These are phyloP conservation scores for Tephrocybe sp. DNA, from an alignment of 768 basidiomycete genomes.

Conservation along the genomic window DNA sequence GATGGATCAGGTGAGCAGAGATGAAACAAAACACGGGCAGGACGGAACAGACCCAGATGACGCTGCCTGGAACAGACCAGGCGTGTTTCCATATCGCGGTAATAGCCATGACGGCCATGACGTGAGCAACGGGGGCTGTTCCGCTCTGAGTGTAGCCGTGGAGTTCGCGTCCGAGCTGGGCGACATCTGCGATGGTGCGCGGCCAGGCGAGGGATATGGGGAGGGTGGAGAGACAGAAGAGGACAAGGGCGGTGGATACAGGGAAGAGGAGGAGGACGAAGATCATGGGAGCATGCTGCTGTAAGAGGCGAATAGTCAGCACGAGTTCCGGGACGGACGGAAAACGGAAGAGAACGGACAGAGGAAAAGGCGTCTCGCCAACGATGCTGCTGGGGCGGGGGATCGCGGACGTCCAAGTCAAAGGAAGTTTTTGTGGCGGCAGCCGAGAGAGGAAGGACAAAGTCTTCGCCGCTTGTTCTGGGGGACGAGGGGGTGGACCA, in stretches of 20 bases:
- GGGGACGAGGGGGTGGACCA: constrained; percentile 49
- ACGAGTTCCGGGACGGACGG: constrained; percentile 1
- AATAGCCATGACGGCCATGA: constrained; percentile 78
- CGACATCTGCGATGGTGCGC: constrained; percentile 70
- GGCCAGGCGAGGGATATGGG: constrained; percentile 80
- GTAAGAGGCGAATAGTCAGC: constrained; percentile 12
- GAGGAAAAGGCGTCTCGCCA: constrained; percentile 28
- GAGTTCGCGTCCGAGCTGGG: constrained; percentile 71
- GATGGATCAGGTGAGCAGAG: constrained; percentile 7
- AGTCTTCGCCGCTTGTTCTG: constrained; percentile 40
- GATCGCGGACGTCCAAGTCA: constrained; percentile 38
- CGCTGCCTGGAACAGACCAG: constrained; percentile 95
- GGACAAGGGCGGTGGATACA: constrained; percentile 65
- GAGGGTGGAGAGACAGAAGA: constrained; percentile 75
- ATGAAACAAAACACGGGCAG: constrained; percentile 10
- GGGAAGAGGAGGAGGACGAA: constrained; percentile 56
- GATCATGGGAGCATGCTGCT: constrained; percentile 17
- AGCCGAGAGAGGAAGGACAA: constrained; percentile 56
- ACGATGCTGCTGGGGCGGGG: constrained; percentile 18
- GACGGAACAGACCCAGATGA: constrained; percentile 70
- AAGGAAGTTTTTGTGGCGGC: constrained; percentile 41
- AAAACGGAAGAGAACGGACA: constrained; percentile 24
- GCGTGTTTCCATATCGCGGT: constrained; percentile 95
- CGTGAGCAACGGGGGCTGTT: constrained; percentile 63
- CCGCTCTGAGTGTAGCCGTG: constrained; percentile 80